Conservation (phyloP, 2,329 filamentous ascomycete genomes). For the Trichoderma asperellum region DNA sequence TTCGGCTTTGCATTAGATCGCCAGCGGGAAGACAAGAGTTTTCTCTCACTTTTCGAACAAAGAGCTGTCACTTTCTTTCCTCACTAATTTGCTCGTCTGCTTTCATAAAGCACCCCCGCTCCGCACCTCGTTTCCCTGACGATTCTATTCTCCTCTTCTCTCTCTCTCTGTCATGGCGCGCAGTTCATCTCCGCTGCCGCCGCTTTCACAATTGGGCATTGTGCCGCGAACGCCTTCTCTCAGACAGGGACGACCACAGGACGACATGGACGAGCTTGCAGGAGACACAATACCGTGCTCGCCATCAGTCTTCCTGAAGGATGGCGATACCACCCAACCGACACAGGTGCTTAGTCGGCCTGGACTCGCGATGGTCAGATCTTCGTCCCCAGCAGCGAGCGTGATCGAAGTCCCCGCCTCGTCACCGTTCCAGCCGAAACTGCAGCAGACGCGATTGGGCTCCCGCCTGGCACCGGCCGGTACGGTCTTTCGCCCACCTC, state of each 20-base stretch:
- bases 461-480: conserved; percentile 75
- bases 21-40: neutral
- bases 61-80: conserved; percentile 19
- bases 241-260: conserved; percentile 33
- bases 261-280: conserved; percentile 51
- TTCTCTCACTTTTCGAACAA: conserved; percentile 21
- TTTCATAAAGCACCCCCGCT: neutral
- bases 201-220: conserved; percentile 38
- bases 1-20: conserved; percentile 26
- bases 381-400: conserved; percentile 50
- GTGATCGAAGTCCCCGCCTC: conserved; percentile 84
- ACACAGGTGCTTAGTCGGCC: conserved; percentile 53
- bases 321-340: conserved; percentile 47
- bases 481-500: conserved; percentile 66
- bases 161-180: conserved; percentile 36
- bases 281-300: conserved; percentile 53
- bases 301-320: conserved; percentile 44
- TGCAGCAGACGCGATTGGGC: conserved; percentile 43
- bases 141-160: conserved; percentile 12
- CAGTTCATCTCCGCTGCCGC: conserved; percentile 41
- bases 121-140: conserved; percentile 12
- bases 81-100: conserved; percentile 20
- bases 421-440: conserved; percentile 66
- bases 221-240: conserved; percentile 38
- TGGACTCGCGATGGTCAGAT: conserved; percentile 39